Percentiles rank a stretch among this genome's conserved stretches.
These are phyloP conservation scores for Venturia carpophila DNA, from an alignment of 2,329 filamentous ascomycete genomes.

Conservation along the genomic window DNA sequence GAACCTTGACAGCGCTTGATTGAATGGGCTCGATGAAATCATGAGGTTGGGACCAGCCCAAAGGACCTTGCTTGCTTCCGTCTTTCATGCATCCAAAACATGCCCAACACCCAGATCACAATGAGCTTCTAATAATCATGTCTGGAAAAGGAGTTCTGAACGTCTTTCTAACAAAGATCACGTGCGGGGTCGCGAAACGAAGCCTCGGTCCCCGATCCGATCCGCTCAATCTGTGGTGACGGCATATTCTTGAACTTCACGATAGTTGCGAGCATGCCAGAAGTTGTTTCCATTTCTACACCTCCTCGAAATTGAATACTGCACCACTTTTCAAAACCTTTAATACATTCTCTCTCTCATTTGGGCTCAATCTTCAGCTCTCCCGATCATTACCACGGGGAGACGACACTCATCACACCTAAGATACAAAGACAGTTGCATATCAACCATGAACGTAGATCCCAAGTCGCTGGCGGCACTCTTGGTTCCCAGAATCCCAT, in stretches of 20 bases:
- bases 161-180: background rate
- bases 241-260: background rate
- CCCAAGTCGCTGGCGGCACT: constrained; percentile 5
- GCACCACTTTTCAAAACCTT: too few species aligned
- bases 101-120: too few species aligned
- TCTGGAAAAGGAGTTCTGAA: too few species aligned
- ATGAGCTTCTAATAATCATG: too few species aligned
- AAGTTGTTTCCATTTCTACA: background rate
- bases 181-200: background rate
- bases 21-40: background rate
- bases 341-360: background rate
- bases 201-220: background rate
- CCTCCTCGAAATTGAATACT: background rate
- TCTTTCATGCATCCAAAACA: too few species aligned
- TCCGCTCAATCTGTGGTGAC: background rate
- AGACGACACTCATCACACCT: background rate
- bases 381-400: background rate
- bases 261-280: background rate
- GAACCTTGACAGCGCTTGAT: background rate
- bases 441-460: constrained; percentile 3
- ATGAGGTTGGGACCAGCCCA: background rate
- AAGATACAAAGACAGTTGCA: background rate
- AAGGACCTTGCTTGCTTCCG: too few species aligned
- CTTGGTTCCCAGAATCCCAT: constrained; percentile 13
- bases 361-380: background rate